A percentile compares a stretch with the other conserved stretches of the same genome.
Evolutionary conservation across 345 rosid genomes (phyloP).

Genomic region (Eucalyptus pauciflora): DNA sequence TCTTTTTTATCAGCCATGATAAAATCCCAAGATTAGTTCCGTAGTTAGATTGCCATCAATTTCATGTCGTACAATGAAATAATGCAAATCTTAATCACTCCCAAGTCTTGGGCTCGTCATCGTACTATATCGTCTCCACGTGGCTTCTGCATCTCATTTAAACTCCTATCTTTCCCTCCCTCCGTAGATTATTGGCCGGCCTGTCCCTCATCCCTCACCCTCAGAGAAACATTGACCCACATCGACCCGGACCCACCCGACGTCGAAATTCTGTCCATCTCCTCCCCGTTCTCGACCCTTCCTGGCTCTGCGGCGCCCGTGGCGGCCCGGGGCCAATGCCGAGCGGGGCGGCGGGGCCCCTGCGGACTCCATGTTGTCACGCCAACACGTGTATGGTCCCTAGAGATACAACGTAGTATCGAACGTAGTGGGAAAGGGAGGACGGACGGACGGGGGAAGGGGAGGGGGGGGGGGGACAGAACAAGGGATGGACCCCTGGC

Average conservation of each 20-base stretch:
- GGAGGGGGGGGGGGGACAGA: no score
- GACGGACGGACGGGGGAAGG: neutral
- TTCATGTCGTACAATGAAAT: neutral
- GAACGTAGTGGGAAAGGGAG: neutral
- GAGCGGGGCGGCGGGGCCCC: neutral
- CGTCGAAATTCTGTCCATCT: neutral
- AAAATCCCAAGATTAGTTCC: rapidly evolving
- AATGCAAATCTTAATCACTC: neutral
- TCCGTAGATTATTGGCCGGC: neutral
- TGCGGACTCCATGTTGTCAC: rapidly evolving
- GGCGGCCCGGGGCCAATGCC: neutral
- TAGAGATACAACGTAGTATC: neutral
- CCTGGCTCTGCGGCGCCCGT: rapidly evolving
- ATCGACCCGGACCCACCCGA: neutral
- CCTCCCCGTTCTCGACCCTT: neutral
- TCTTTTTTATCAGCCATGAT: rapidly evolving
- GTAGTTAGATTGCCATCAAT: no score
- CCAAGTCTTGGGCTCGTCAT: neutral
- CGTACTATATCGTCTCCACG: neutral
- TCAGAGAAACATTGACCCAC: neutral
- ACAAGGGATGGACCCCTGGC: neutral
- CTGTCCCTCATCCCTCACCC: neutral
- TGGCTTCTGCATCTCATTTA: neutral
- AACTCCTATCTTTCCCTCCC: neutral
- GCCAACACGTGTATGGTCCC: neutral